Evolutionary conservation across 202 grass and related monocot genomes (phyloP), one percentile per base, ranked within the genome.

Genomic region (Eragrostis tef): DNA sequence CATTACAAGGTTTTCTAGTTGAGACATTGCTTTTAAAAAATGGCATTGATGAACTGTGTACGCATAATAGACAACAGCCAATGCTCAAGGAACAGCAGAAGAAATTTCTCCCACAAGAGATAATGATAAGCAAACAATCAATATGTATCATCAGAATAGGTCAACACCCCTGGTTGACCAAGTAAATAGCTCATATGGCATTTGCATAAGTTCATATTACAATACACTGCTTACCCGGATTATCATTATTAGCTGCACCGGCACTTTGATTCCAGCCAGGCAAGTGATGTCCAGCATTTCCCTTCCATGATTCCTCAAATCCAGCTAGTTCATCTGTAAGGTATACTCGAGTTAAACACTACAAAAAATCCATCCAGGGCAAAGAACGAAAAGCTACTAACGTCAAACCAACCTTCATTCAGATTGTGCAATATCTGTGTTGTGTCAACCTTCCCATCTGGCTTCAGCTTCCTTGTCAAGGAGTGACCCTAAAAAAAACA

Each of bases 301-400:
- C 93, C 60, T 88, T 88, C 96, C 96, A 99, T 34, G 87, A 63
- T 91, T 95, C 83, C 70, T 99, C 90, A 86, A 99, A 99, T 47
- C 78, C 78, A 77, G 79, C 67, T 20, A 99, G 41, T 62, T 99
- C 93, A 90, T 95, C 96, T 99, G 77, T 47, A 42, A 7, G 77
- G 11, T 39, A 58, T 39, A 58, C 17, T 59, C 21, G 9, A 83
- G 43, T 67, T 9, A 87, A 39, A 39, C 2, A 39, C 34, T 9
- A 87, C 45, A 25, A 44, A 67, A 70, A 82, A 44, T 13, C 4
- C 13, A 72, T 6, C 24, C n/a, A 15, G 20, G 36, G 16, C 34
- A 67, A 2, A 8, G 3, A 27, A 44, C 22, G 2, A 3, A 6
- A 65, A 62, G 54, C 36, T 34, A 52, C 25, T 56, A 64, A 70